Percentiles rank a stretch among this genome's conserved stretches.
Evolutionary conservation across 108 stramenopile species (phyloP).

Genomic region (Fistulifera solaris): DNA sequence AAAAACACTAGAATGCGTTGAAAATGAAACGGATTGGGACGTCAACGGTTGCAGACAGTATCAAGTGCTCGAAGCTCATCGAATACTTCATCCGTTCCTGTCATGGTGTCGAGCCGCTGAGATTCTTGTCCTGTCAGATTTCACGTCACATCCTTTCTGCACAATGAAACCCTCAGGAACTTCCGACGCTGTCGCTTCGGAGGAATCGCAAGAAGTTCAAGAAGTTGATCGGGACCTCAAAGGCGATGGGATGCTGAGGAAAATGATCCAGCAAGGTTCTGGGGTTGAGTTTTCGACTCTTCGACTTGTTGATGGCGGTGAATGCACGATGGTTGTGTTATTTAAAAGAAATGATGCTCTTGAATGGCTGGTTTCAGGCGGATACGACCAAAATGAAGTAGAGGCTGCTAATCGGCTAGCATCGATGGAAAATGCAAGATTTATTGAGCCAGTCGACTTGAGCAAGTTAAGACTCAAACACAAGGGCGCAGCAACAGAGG

Average conservation of each 20-base stretch:
- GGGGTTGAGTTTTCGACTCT: constrained; percentile 80
- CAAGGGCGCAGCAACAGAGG: constrained; percentile 16
- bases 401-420: constrained; percentile 47
- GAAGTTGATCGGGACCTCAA: background rate
- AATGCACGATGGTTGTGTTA: constrained; percentile 74
- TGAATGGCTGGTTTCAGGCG: constrained; percentile 54
- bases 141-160: constrained; percentile 23
- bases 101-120: constrained; percentile 67
- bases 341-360: constrained; percentile 66
- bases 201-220: background rate
- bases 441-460: constrained; percentile 70
- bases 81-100: constrained; percentile 57
- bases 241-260: constrained; percentile 60
- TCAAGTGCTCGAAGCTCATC: background rate
- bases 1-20: background rate
- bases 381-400: constrained; percentile 35
- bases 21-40: background rate
- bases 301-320: constrained; percentile 67
- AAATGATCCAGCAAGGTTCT: constrained; percentile 70
- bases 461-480: constrained; percentile 9
- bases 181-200: constrained; percentile 34
- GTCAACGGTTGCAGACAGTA: background rate
- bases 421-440: constrained; percentile 51
- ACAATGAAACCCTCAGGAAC: constrained; percentile 26
- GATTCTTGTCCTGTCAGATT: constrained; percentile 35